Evolutionary conservation across 2,329 filamentous ascomycete genomes (phyloP).

Genomic region (Aspergillus felis): DNA sequence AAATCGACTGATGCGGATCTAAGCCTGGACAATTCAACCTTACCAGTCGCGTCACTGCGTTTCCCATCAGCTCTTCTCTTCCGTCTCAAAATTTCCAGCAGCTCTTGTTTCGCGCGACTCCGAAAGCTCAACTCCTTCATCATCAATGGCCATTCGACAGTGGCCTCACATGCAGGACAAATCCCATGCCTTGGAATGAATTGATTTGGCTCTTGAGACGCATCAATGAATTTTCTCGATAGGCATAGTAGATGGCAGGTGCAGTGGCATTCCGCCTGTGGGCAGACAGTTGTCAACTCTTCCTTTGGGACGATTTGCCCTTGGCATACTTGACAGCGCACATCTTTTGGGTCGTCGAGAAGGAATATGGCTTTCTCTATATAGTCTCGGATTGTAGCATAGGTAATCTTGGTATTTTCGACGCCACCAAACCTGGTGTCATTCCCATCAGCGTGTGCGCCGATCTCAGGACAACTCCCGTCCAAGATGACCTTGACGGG

Average conservation of each 20-base stretch:
- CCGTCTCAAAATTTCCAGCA: constrained; percentile 63
- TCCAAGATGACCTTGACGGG: constrained; percentile 57
- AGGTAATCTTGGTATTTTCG: constrained; percentile 50
- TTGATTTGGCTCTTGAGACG: constrained; percentile 31
- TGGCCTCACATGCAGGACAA: constrained; percentile 66
- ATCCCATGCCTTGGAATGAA: constrained; percentile 65
- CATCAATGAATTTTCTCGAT: constrained; percentile 48
- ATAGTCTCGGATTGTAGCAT: constrained; percentile 46
- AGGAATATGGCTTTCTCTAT: constrained; percentile 50
- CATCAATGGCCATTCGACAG: constrained; percentile 68
- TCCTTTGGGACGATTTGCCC: constrained; percentile 31
- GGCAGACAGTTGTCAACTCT: constrained; percentile 51
- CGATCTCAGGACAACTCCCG: constrained; percentile 17
- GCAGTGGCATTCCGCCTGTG: constrained; percentile 44
- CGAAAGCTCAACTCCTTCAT: constrained; percentile 79
- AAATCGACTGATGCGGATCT: constrained; percentile 7
- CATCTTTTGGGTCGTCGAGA: constrained; percentile 33
- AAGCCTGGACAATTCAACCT: background rate
- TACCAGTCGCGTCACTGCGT: constrained; percentile 7
- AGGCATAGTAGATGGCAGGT: constrained; percentile 56
- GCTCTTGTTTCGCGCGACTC: constrained; percentile 64
- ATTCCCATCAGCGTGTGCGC: constrained; percentile 8
- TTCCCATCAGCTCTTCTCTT: constrained; percentile 37
- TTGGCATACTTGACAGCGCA: constrained; percentile 50
- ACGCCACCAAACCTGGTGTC: constrained; percentile 36